Evolutionary conservation across 805 yeast genomes (phyloP).

Genomic region (Metschnikowia dekortorum): DNA sequence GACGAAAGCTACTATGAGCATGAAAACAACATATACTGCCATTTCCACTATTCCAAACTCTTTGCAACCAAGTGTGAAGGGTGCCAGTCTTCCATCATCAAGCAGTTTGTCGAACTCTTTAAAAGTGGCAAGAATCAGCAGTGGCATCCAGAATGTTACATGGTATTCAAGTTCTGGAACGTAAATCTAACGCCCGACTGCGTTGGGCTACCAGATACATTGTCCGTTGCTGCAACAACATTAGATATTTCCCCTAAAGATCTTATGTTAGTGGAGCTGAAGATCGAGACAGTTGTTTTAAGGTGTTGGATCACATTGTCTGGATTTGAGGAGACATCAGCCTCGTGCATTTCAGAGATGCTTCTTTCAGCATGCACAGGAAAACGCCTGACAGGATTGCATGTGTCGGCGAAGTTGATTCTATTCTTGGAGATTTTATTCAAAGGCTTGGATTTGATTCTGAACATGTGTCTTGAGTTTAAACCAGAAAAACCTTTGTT

Average conservation of each 20-base stretch:
- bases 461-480: conserved; percentile 19
- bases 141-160: conserved; percentile 99
- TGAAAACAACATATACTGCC: conserved; percentile 78
- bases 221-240: conserved; percentile 6
- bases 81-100: conserved; percentile 83
- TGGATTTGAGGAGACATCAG: conserved; percentile 85
- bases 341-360: conserved; percentile 88
- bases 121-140: conserved; percentile 89
- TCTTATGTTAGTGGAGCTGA: conserved; percentile 55
- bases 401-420: conserved; percentile 67
- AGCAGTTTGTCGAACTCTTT: conserved; percentile 89
- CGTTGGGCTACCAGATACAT: conserved; percentile 40
- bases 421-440: conserved; percentile 73
- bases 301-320: conserved; percentile 85
- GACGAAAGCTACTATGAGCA: conserved; percentile 92
- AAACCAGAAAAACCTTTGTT: conserved; percentile 13
- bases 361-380: conserved; percentile 75
- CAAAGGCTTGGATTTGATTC: conserved; percentile 59
- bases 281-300: conserved; percentile 54
- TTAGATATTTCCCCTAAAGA: conserved; percentile 38
- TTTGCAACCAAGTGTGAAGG: conserved; percentile 92
- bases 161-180: conserved; percentile 97
- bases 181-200: conserved; percentile 65
- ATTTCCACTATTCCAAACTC: conserved; percentile 81
- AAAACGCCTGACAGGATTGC: conserved; percentile 61